Percentiles rank a stretch among this genome's conserved stretches.
These are phyloP conservation scores for Alloascoidea hylecoeti DNA, from an alignment of 805 yeast genomes.

Conservation along the genomic window DNA sequence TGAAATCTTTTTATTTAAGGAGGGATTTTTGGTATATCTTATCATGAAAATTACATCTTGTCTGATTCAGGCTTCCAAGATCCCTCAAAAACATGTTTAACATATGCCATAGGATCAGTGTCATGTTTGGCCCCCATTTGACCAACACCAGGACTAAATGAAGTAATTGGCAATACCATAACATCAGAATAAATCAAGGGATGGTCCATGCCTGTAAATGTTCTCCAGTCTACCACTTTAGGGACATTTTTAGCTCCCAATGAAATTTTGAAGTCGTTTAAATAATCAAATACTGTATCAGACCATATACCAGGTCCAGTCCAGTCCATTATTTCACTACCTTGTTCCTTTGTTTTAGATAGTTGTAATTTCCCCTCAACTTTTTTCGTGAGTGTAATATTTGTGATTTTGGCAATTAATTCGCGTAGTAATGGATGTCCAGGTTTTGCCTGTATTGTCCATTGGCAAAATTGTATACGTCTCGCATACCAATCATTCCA, in stretches of 20 bases:
- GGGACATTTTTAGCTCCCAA: constrained; percentile 13
- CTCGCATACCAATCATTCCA: constrained; percentile 93
- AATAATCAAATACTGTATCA: constrained; percentile 66
- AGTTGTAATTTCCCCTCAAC: constrained; percentile 29
- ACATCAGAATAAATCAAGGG: constrained; percentile 78
- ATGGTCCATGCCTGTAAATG: constrained; percentile 58
- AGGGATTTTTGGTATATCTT: too few relatives aligned
- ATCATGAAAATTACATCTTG: too few relatives aligned
- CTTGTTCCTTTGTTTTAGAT: constrained; percentile 45
- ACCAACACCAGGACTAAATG: constrained; percentile 77
- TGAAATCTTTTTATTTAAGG: too few relatives aligned
- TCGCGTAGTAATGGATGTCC: constrained; percentile 89
- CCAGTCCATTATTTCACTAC: constrained; percentile 83
- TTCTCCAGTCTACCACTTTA: constrained; percentile 38
- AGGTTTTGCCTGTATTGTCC: constrained; percentile 83
- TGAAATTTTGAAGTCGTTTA: constrained; percentile 30
- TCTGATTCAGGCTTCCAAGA: constrained; percentile 33
- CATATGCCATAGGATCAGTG: constrained; percentile 69
- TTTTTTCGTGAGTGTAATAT: constrained; percentile 48
- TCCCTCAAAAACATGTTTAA: constrained; percentile 61
- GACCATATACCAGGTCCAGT: constrained; percentile 97
- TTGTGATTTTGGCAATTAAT: constrained; percentile 64
- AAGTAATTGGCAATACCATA: constrained; percentile 72
- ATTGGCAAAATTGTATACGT: constrained; percentile 89
- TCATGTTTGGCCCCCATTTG: constrained; percentile 71